Base-by-base conservation (phyloP, 768 basidiomycete species). In the Podaxis sp. region DNA sequence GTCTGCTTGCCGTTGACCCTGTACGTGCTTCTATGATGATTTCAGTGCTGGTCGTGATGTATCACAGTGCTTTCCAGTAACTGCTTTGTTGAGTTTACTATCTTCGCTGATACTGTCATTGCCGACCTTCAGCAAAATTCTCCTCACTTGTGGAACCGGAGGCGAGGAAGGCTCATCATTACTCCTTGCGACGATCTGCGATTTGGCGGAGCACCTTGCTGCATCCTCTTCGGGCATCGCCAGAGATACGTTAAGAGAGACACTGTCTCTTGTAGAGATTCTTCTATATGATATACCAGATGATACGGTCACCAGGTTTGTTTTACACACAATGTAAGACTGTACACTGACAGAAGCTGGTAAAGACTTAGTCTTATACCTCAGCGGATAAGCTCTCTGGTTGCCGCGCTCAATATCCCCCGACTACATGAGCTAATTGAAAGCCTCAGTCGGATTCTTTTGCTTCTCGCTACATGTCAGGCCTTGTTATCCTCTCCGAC, bases 391-490 rank as follows among this genome's bases (percentile, higher is more conserved):
- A 73, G 79, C 22, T 73, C 82, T 49, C 66, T 89, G 57, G 70
- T 77, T 56, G 75, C 71, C 13, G 72, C 92, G 24, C 73, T 91
- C 15, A 75, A 83, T 63, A 65, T 76, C 4, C 72, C 74, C 24
- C 87, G 87, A 56, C 84, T 88, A 2, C 63, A 68, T 4, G 81
- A 81, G 77, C 70, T 90, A 27, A 70, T 90, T 7, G 70, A 74
- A 52, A 77, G 79, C 12, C 76, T 78, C 41, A 72, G 79, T 17
- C 80, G 82, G n/a, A 64, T 87, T 13, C 73, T 92, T 27, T 70
- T 82, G 17, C 71, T 85, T 57, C 69, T 90, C 43, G 83, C 83
- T 19, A 82, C 83, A 38, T 79, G 85, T 88, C 67, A 64, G 86
- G 75, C 54, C 54, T 60, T 62, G 55, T 33, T 59, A 15, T 36